These are phyloP conservation scores for Cyberlindnera nakhonratchasimensis DNA, from an alignment of 805 yeast species.

Conservation along the genomic window DNA sequence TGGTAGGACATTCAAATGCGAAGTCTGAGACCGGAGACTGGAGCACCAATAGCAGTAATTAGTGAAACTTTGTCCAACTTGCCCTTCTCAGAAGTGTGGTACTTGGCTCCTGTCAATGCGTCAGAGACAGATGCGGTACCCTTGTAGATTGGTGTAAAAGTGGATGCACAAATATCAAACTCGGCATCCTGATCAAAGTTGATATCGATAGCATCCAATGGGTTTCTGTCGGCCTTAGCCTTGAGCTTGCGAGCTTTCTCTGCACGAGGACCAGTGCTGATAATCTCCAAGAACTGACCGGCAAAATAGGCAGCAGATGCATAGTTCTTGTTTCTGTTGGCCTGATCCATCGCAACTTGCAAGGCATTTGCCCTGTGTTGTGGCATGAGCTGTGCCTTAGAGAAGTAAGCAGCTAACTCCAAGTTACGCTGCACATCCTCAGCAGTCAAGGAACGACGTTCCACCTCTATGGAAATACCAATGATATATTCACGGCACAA, in stretches of 20 bases:
- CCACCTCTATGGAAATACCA: slow-evolving; percentile 87
- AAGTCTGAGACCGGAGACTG: slow-evolving; percentile 82
- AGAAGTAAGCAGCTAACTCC: slow-evolving; percentile 94
- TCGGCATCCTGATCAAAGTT: slow-evolving; percentile 92
- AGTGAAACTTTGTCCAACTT: slow-evolving; percentile 70
- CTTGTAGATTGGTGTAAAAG: slow-evolving; percentile 84
- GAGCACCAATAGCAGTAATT: slow-evolving; percentile 81
- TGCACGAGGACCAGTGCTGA: slow-evolving; percentile 72
- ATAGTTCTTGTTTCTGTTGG: slow-evolving; percentile 84
- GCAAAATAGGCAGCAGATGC: slow-evolving; percentile 91
- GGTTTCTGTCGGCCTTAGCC: slow-evolving; percentile 62
- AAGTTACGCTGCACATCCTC: slow-evolving; percentile 77
- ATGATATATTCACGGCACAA: slow-evolving; percentile 87
- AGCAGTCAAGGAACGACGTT: slow-evolving; percentile 76
- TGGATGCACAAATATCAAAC: slow-evolving; percentile 83
- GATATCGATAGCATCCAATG: slow-evolving; percentile 81
- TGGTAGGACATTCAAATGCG: slow-evolving; percentile 23
- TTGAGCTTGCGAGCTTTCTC: slow-evolving; percentile 86
- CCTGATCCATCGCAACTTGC: slow-evolving; percentile 92
- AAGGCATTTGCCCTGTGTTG: slow-evolving; percentile 84
- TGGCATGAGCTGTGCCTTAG: slow-evolving; percentile 75
- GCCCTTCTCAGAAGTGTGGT: slow-evolving; percentile 75
- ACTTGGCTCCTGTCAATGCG: slow-evolving; percentile 86
- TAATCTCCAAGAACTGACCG: slow-evolving; percentile 67
- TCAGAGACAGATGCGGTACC: slow-evolving; percentile 68